These are phyloP conservation scores for Apium graveolens DNA, from an alignment of 129 eudicot genomes.

Conservation along the genomic window DNA sequence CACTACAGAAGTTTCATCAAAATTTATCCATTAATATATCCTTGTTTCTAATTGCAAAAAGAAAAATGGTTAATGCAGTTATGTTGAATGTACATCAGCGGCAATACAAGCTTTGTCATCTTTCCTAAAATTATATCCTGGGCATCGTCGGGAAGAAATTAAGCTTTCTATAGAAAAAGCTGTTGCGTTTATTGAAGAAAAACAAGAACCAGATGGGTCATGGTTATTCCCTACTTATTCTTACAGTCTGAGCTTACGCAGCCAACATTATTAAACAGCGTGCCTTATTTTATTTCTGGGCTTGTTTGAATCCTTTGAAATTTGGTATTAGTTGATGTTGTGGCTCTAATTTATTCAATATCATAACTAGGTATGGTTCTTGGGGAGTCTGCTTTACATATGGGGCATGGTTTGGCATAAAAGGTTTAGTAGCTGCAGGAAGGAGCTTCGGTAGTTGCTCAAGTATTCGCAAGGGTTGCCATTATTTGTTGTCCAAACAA, in stretches of 20 bases:
- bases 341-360: neutral
- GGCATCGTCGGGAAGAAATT: conserved; percentile 72
- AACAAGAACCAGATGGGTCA: conserved; percentile 78
- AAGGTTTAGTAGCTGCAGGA: conserved; percentile 50
- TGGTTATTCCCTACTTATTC: conserved; percentile 30
- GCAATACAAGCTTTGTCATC: conserved; percentile 75
- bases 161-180: conserved; percentile 48
- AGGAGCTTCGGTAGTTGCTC: conserved; percentile 31
- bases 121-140: conserved; percentile 61
- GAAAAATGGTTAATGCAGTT: conserved; percentile 30
- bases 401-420: conserved; percentile 80
- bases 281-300: neutral
- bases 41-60: conserved; percentile 14
- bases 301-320: neutral
- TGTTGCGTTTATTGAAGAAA: conserved; percentile 52
- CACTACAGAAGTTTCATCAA: neutral
- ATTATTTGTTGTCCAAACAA: conserved; percentile 56
- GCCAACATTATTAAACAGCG: neutral
- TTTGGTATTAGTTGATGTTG: too few relatives aligned
- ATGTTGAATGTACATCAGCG: conserved; percentile 85
- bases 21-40: neutral
- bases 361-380: neutral
- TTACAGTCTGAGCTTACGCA: neutral
- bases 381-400: conserved; percentile 84
- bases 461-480: conserved; percentile 53